phyloP scores from a whole-genome alignment of 805 yeast species.

The Metschnikowia reukaufii region DNA sequence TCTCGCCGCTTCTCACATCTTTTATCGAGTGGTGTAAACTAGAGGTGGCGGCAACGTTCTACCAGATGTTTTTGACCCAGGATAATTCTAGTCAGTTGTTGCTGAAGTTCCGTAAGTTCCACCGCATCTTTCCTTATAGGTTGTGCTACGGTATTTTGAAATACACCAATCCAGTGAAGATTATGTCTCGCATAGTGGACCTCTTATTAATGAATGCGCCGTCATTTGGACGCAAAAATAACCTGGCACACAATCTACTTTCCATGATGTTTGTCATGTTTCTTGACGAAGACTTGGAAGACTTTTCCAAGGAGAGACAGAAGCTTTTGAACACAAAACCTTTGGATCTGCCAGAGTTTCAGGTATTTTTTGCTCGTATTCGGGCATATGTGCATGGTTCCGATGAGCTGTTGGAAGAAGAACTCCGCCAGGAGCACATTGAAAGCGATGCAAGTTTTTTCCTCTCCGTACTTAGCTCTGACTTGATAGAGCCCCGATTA shows the following conservation, averaged over 20 bases:
- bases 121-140: conserved; percentile 75
- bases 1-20: conserved; percentile 66
- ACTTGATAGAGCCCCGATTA: conserved; percentile 23
- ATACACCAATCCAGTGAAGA: conserved; percentile 83
- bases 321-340: conserved; percentile 41
- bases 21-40: conserved; percentile 82
- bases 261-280: conserved; percentile 74
- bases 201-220: conserved; percentile 61
- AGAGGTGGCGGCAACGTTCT: conserved; percentile 80
- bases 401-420: conserved; percentile 41
- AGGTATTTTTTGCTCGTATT: conserved; percentile 34
- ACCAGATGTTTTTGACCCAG: conserved; percentile 74
- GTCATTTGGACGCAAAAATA: conserved; percentile 20
- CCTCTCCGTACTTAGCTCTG: conserved; percentile 51
- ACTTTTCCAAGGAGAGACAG: conserved; percentile 52
- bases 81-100: conserved; percentile 80
- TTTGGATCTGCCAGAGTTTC: conserved; percentile 35
- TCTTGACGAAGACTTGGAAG: conserved; percentile 69
- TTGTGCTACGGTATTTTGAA: conserved; percentile 73
- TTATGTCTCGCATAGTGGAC: conserved; percentile 77
- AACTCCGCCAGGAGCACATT: conserved; percentile 64
- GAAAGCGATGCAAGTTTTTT: conserved; percentile 60
- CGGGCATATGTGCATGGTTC: conserved; percentile 50
- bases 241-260: conserved; percentile 42
- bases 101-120: conserved; percentile 68